Evolutionary conservation across 2,329 filamentous ascomycete species (phyloP).

Genomic region (Dactylonectria estremocensis): DNA sequence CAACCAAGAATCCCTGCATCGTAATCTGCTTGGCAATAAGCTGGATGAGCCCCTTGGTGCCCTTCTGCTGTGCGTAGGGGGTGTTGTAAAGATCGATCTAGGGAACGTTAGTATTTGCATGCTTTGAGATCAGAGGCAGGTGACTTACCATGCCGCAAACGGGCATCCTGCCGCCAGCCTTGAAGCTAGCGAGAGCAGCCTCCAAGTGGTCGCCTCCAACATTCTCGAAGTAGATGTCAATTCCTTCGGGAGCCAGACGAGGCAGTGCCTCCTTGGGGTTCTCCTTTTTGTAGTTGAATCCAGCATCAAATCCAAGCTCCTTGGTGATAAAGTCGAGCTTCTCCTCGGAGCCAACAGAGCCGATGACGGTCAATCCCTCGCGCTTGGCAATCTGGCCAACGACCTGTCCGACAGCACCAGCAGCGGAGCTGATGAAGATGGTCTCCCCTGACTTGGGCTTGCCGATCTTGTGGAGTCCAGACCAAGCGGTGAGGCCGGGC

Average conservation of each 20-base stretch:
- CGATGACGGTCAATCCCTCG: slow-evolving; percentile 84
- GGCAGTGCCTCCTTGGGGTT: slow-evolving; percentile 76
- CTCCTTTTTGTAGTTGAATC: slow-evolving; percentile 93
- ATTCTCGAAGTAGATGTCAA: slow-evolving; percentile 77
- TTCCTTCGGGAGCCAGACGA: slow-evolving; percentile 80
- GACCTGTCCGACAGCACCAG: slow-evolving; percentile 85
- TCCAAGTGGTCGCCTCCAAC: slow-evolving; percentile 68
- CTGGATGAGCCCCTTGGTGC: slow-evolving; percentile 75
- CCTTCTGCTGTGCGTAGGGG: slow-evolving; percentile 68
- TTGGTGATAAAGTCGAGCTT: slow-evolving; percentile 78
- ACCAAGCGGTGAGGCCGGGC: slow-evolving; percentile 79
- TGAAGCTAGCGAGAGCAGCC: slow-evolving; percentile 64
- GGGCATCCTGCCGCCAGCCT: slow-evolving; percentile 76
- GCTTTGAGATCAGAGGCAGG: fast-evolving
- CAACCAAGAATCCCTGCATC: slow-evolving; percentile 84
- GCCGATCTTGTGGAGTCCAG: slow-evolving; percentile 76
- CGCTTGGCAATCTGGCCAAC: slow-evolving; percentile 89
- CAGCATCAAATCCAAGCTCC: slow-evolving; percentile 69
- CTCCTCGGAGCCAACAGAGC: slow-evolving; percentile 83
- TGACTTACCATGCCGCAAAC: slow-evolving; percentile 72
- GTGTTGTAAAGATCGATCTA: slow-evolving; percentile 82
- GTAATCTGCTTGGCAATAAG: slow-evolving; percentile 79
- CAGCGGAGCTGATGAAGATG: slow-evolving; percentile 86
- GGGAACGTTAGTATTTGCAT: not conserved
- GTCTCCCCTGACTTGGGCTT: slow-evolving; percentile 78